Base-by-base conservation (phyloP, 139 green algal species). In the Diplosphaera chodatii region DNA sequence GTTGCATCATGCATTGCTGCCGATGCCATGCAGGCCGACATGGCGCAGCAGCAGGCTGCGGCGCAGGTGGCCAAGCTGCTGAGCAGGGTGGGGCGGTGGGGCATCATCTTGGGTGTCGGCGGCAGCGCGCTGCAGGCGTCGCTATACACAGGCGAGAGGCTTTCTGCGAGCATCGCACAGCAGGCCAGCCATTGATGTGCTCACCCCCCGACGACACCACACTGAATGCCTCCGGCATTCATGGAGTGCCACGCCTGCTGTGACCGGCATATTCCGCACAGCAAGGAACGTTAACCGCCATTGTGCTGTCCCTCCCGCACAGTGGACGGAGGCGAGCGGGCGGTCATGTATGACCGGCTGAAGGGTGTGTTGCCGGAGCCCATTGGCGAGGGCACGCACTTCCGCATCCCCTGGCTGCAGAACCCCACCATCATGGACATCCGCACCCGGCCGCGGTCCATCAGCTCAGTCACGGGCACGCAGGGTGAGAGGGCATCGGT, bases 271-370 rank as follows among this genome's bases (percentile, higher is more conserved):
- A n/a, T n/a, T n/a, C n/a, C n/a, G n/a, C n/a, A n/a, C n/a, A n/a
- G n/a, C n/a, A n/a, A n/a, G n/a, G n/a, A n/a, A n/a, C n/a, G n/a
- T n/a, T n/a, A n/a, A n/a, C n/a, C n/a, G n/a, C n/a, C n/a, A n/a
- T n/a, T n/a, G n/a, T n/a, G n/a, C n/a, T n/a, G n/a, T n/a, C n/a
- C n/a, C n/a, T n/a, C n/a, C n/a, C n/a, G n/a, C 74, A 74, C 89
- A 96, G 96, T 98, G 23, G 96, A 99, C 78, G 93, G 95, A 21
- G 96, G 96, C 4, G 90, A 99, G 75, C 80, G 91, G 6, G 94
- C 91, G n/a, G 92, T 99, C 4, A 93, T 99, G 66, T 99, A 98
- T 56, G 94, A 99, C 74, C 83, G 95, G 10, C 92, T 98, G 67
- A 71, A 84, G 15, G 96, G 96, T 55, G 89, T 99, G 56, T 69